Percentiles rank a stretch among this genome's conserved stretches.
phyloP scores from a whole-genome alignment of 164 flowering plant genomes.

The Nymphaea thermarum region DNA sequence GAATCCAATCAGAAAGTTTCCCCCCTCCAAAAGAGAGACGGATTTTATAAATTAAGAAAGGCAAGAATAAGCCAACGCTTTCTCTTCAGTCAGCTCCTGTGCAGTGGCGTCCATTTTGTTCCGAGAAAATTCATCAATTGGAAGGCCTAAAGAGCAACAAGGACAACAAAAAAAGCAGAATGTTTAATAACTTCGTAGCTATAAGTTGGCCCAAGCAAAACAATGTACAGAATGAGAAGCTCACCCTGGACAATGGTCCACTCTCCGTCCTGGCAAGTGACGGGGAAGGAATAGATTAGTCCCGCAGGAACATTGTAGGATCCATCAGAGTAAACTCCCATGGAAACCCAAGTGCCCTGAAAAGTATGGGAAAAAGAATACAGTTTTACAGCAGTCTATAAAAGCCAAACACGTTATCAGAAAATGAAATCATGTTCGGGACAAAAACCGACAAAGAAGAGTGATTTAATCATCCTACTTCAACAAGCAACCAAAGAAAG shows the following conservation, averaged over 20 bases:
- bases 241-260: conserved; percentile 85
- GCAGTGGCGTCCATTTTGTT: conserved; percentile 68
- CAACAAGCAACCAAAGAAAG: no score
- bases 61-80: conserved; percentile 58
- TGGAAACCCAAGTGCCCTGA: conserved; percentile 94
- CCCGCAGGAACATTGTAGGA: conserved; percentile 91
- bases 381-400: no score
- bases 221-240: background rate
- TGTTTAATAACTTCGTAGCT: background rate
- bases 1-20: background rate
- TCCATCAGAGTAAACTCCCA: conserved; percentile 97
- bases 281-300: conserved; percentile 88
- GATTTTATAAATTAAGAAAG: conserved; percentile 12
- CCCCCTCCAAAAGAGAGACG: background rate
- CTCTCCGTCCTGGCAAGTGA: conserved; percentile 74
- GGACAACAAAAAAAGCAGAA: background rate
- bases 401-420: no score
- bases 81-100: conserved; percentile 72
- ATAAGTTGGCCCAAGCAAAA: background rate
- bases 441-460: no score
- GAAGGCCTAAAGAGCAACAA: conserved; percentile 39
- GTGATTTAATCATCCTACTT: no score
- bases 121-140: conserved; percentile 68
- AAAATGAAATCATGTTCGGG: no score
- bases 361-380: background rate